Evolutionary conservation across 2,329 filamentous ascomycete genomes (phyloP).

Genomic region (Colletotrichum destructivum): DNA sequence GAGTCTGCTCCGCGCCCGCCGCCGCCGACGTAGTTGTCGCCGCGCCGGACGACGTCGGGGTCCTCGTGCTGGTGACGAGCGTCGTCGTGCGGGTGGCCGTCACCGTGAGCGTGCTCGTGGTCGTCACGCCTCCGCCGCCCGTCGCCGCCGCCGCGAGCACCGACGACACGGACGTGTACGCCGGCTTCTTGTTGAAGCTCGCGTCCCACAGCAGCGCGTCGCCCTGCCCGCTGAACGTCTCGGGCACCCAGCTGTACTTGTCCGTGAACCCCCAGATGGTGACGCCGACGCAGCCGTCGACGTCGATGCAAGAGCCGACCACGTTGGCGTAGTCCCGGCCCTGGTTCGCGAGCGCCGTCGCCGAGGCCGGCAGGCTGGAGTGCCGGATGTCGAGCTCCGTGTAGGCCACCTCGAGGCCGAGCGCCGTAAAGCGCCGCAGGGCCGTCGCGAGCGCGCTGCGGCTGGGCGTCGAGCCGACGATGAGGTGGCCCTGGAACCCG

Average conservation of each 20-base stretch:
- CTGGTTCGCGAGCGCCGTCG: slow-evolving; percentile 60
- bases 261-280: slow-evolving; percentile 62
- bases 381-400: slow-evolving; percentile 75
- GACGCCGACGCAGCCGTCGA: slow-evolving; percentile 58
- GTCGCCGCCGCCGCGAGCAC: slow-evolving; percentile 51
- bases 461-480: slow-evolving; percentile 59
- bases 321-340: slow-evolving; percentile 61
- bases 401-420: slow-evolving; percentile 71
- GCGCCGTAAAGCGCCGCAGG: slow-evolving; percentile 65
- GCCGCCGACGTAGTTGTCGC: slow-evolving; percentile 31
- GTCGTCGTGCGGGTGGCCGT: slow-evolving; percentile 33
- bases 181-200: slow-evolving; percentile 56
- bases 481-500: slow-evolving; percentile 67
- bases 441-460: slow-evolving; percentile 60
- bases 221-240: slow-evolving; percentile 56
- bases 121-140: not conserved
- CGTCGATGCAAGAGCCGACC: slow-evolving; percentile 56
- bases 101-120: slow-evolving; percentile 4
- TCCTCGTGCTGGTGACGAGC: slow-evolving; percentile 8
- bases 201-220: slow-evolving; percentile 57
- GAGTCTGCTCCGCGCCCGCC: slow-evolving; percentile 29
- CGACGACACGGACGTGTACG: slow-evolving; percentile 56
- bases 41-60: slow-evolving; percentile 17
- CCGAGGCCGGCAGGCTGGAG: slow-evolving; percentile 59
- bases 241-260: slow-evolving; percentile 56